Base-by-base conservation (phyloP, 345 rosid species). In the Eucalyptus curtisii region DNA sequence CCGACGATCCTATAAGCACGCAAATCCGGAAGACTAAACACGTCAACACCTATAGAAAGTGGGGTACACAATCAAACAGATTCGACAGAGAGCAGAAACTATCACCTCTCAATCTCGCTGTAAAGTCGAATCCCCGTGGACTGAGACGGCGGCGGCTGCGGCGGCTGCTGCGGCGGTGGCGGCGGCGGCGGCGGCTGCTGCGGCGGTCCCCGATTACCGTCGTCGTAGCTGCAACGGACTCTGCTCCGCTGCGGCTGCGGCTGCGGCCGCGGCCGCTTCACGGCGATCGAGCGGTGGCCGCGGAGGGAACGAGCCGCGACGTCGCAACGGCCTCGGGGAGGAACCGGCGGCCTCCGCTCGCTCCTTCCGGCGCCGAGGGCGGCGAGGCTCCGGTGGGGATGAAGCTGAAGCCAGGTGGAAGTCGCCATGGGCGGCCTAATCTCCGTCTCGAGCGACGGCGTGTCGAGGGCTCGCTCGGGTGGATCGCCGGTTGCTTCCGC, bases 41-140 rank as follows among this genome's bases (percentile, higher is more conserved):
- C 27, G 31, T 31, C 59, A 42, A 17, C 14, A 64, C 76, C 17
- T 10, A 44, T 30, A 40, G 24, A 27, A 27, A 27, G 7, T 44
- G 45, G 13, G 10, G 42, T 31, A 27, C 87, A 47, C 80, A 79
- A 47, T 55, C 86, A 33, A 53, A 49, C 24, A n/a, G 22, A 44
- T 20, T 76, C 24, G 47, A 76, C 82, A 76, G 47, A 76, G 82
- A 76, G 82, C 82, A 76, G 27, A 37, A 76, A 11, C 82, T 20
- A 37, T 76, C 52, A 94, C 99, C 98, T 97, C 92, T 98, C 99
- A 91, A 98, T 96, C 91, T 98, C 96, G 88, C 96, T 92, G 88
- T 98, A 98, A 52, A 95, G 91, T 88, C 94, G 96, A 89, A 97
- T 91, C 68, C 96, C 95, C 13, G 96, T 68, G 88, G 99, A 89